Percentiles rank a stretch among this genome's conserved stretches.
phyloP scores from a whole-genome alignment of 2,329 filamentous ascomycete genomes.

The Samsoniella hepiali region DNA sequence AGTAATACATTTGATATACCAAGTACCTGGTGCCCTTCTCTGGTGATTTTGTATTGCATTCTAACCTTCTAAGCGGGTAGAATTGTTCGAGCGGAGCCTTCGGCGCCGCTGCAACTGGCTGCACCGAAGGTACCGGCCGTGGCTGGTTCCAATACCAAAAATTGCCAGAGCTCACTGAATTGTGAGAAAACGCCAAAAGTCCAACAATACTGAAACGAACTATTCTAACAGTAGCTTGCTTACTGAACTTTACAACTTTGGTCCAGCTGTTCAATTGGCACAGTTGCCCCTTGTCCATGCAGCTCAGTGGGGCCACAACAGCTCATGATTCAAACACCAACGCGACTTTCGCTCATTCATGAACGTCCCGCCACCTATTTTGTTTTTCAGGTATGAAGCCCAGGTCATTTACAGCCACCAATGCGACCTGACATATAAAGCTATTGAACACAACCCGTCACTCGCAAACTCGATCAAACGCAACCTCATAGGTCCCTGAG shows the following conservation, averaged over 20 bases:
- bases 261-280: too few relatives aligned
- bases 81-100: not conserved
- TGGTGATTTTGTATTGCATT: not conserved
- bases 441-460: too few relatives aligned
- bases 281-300: not conserved
- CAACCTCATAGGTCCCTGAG: not conserved
- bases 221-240: too few relatives aligned
- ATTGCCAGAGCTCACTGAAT: not conserved
- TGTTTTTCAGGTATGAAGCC: not conserved
- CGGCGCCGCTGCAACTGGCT: not conserved
- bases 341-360: not conserved
- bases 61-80: too few relatives aligned
- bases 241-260: too few relatives aligned
- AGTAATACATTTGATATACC: slow-evolving; percentile 19
- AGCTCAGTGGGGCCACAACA: slow-evolving; percentile 4
- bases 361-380: not conserved
- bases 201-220: not conserved
- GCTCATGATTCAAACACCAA: not conserved
- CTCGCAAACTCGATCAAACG: not conserved
- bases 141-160: not conserved
- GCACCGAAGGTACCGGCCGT: not conserved
- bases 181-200: not conserved
- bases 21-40: not conserved
- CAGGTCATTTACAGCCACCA: not conserved
- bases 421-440: not conserved